These are phyloP conservation scores for Phytophthora sp. DNA, from an alignment of 352 stramenopile species.

Conservation along the genomic window DNA sequence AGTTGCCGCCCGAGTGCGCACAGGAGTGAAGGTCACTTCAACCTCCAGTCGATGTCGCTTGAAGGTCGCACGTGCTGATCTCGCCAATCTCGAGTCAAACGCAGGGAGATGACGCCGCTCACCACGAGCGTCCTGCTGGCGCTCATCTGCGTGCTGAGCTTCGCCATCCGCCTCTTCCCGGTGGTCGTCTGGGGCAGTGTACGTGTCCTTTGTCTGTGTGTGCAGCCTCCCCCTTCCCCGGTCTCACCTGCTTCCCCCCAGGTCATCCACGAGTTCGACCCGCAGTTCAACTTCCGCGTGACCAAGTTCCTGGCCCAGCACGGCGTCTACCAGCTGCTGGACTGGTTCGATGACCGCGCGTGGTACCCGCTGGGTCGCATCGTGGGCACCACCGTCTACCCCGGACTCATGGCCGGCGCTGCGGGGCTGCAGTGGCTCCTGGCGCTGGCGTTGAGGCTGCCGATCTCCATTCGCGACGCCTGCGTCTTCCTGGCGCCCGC, in stretches of 20 bases:
- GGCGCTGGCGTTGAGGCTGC: conserved; percentile 19
- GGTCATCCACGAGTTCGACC: conserved; percentile 94
- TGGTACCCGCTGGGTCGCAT: conserved; percentile 94
- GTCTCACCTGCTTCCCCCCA: conserved; percentile 17
- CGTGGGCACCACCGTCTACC: conserved; percentile 94
- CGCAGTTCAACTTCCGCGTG: conserved; percentile 99
- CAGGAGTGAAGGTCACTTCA: conserved; percentile 47
- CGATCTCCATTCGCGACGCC: conserved; percentile 78
- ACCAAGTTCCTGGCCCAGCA: conserved; percentile 95
- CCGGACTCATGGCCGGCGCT: conserved; percentile 91
- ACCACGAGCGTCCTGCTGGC: conserved; percentile 58
- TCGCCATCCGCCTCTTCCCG: conserved; percentile 92
- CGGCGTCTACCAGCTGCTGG: conserved; percentile 93
- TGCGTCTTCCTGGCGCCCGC: conserved; percentile 91
- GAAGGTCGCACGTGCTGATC: conserved; percentile 47
- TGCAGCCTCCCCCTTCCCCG: not conserved
- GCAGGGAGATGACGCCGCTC: conserved; percentile 36
- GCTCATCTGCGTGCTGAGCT: conserved; percentile 88
- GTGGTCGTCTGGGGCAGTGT: conserved; percentile 91
- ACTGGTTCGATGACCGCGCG: conserved; percentile 98
- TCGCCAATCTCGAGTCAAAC: conserved; percentile 4
- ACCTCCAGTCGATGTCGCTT: conserved; percentile 36
- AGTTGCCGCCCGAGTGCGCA: conserved; percentile 19
- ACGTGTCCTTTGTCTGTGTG: conserved; percentile 20
- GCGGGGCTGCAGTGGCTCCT: conserved; percentile 75